phyloP scores from a whole-genome alignment of 2,329 filamentous ascomycete genomes.

The Ascochyta koolunga region DNA sequence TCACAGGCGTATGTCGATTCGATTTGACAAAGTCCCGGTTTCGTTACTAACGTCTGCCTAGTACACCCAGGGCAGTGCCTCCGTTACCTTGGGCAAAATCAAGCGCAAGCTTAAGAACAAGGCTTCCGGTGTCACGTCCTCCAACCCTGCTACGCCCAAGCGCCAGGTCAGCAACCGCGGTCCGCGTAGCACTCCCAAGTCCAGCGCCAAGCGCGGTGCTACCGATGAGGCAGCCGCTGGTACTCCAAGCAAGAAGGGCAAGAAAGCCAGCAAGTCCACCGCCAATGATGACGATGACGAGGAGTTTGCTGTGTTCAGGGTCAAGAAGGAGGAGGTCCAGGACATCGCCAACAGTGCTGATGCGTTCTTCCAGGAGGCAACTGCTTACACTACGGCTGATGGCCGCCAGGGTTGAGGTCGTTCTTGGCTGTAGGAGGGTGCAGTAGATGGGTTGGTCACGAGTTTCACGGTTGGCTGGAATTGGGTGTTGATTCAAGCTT shows the following conservation, averaged over 20 bases:
- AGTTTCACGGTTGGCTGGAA: neutral
- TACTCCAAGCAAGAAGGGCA: constrained; percentile 24
- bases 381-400: neutral
- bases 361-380: constrained; percentile 6
- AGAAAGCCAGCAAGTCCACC: neutral
- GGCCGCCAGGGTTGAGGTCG: neutral
- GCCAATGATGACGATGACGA: constrained; percentile 23
- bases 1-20: constrained; percentile 8
- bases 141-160: constrained; percentile 26
- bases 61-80: constrained; percentile 36
- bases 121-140: constrained; percentile 10
- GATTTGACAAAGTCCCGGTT: constrained; percentile 3
- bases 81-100: constrained; percentile 40
- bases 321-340: constrained; percentile 30
- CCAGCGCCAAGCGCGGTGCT: constrained; percentile 20
- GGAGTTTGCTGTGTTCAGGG: constrained; percentile 12
- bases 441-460: neutral
- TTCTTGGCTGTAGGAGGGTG: neutral
- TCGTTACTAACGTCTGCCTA: constrained; percentile 22
- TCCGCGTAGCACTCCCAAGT: constrained; percentile 14
- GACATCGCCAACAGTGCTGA: neutral
- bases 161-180: neutral
- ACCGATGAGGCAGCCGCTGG: constrained; percentile 6
- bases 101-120: constrained; percentile 38
- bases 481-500: no score